Evolutionary conservation across 495 filamentous ascomycete genomes (phyloP), one percentile per base, ranked within the genome.

Genomic region (Cenococcum geophilum): DNA sequence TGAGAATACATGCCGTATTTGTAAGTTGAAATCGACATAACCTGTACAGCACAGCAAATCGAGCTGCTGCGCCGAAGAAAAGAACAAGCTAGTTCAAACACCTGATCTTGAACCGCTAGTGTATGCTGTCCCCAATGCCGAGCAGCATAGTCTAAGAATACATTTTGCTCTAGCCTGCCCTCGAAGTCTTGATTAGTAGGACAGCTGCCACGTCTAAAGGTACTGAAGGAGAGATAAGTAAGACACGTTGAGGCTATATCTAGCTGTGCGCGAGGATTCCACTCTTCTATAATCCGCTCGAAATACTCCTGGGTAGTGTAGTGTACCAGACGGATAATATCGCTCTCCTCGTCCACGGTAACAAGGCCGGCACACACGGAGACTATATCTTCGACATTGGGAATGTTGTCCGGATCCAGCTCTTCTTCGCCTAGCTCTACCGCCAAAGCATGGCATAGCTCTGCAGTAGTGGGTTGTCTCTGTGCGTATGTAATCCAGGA

Each of bases 321-420:
- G 63, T 83, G 82, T 5, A 82, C 76, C 14, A 84, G 69, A 14
- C 78, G 77, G 35, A 82, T 69, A 32, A 77, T 73, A 12, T 68
- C 35, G 56, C 73, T 82, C n/a, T 75, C 71, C 18, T 74, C 23
- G 45, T 84, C 77, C 5, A 80, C 52, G 1, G 69, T 78, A 4
- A 82, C 75, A 16, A 86, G 64, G 0, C 82, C 81, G 47, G 74
- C 76, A 64, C 80, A 84, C 6, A 77, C 51, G 1, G 76, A 76
- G 4, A 76, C 52, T 12, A 83, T 63, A 18, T 75, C 59, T 18
- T 76, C 70, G 14, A 74, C 52, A 0, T 73, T 51, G 1, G 71
- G 52, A 0, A 83, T 23, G 34, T 76, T 73, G 0, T 76, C 73
- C n/a, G 66, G 18, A 35, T 82, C 74, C 6, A 83, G 63, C 0